Evolutionary conservation across 768 basidiomycete genomes (phyloP).

Genomic region (Rhodosporidiobolus sp.): DNA sequence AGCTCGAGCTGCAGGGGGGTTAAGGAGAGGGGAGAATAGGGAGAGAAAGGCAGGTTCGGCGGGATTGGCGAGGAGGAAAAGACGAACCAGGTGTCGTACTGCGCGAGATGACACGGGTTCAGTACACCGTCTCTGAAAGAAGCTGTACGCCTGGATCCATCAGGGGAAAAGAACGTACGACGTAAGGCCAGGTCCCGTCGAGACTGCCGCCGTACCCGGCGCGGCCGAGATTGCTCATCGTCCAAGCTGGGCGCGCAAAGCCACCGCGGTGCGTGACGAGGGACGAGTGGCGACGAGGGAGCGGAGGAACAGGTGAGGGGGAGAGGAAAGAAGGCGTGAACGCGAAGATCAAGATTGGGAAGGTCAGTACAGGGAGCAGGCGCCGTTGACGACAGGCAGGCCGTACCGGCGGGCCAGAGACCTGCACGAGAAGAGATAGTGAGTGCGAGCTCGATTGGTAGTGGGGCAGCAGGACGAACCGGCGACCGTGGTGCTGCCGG

Average conservation of each 20-base stretch:
- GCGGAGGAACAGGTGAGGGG: too few relatives aligned
- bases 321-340: too few relatives aligned
- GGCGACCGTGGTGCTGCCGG: not conserved
- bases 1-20: conserved; percentile 11
- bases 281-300: too few relatives aligned
- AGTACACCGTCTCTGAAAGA: too few relatives aligned
- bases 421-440: not conserved
- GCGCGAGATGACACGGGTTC: too few relatives aligned
- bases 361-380: not conserved
- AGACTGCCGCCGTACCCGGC: conserved; percentile 42
- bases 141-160: too few relatives aligned
- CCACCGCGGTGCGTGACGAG: too few relatives aligned
- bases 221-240: conserved; percentile 44
- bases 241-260: conserved; percentile 27
- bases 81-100: conserved; percentile 12
- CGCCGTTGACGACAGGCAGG: not conserved
- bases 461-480: not conserved
- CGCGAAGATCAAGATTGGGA: not conserved
- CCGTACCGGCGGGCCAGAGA: conserved; percentile 28
- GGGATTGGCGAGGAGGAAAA: too few relatives aligned
- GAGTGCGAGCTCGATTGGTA: not conserved
- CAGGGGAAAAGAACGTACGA: not conserved
- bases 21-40: too few relatives aligned
- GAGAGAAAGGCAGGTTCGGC: too few relatives aligned
- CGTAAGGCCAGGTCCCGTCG: conserved; percentile 27